phyloP scores from a whole-genome alignment of 2,329 filamentous ascomycete genomes.

The Cercospora sojina region DNA sequence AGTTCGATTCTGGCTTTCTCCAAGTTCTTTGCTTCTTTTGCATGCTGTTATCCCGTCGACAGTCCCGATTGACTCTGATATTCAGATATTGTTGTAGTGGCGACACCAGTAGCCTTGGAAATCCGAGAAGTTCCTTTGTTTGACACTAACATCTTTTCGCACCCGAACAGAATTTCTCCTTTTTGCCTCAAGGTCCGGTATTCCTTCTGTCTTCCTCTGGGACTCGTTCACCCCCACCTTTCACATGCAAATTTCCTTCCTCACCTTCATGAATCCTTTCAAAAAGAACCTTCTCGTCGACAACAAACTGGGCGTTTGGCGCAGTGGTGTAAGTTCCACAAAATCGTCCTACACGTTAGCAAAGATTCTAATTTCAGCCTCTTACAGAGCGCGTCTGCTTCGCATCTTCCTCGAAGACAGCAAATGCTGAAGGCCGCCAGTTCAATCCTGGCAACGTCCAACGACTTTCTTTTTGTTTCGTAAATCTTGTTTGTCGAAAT shows the following conservation, averaged over 20 bases:
- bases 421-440: constrained; percentile 10
- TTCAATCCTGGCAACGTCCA: constrained; percentile 11
- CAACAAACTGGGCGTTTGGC: constrained; percentile 6
- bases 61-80: no score
- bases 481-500: not conserved
- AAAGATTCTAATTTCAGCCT: not conserved
- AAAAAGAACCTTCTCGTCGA: not conserved
- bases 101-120: no score
- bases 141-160: no score
- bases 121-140: no score
- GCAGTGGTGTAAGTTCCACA: constrained; percentile 4
- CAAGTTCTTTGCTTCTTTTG: not conserved
- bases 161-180: no score
- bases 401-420: not conserved
- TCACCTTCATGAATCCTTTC: not conserved
- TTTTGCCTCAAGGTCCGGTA: no score
- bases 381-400: constrained; percentile 9
- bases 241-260: no score
- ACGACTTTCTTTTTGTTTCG: not conserved
- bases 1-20: not conserved
- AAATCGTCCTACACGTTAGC: not conserved
- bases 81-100: no score
- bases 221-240: no score
- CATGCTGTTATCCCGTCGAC: no score
- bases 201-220: no score